Evolutionary conservation across 352 stramenopile species (phyloP).

Genomic region (Globisporangium cylindrosporum): DNA sequence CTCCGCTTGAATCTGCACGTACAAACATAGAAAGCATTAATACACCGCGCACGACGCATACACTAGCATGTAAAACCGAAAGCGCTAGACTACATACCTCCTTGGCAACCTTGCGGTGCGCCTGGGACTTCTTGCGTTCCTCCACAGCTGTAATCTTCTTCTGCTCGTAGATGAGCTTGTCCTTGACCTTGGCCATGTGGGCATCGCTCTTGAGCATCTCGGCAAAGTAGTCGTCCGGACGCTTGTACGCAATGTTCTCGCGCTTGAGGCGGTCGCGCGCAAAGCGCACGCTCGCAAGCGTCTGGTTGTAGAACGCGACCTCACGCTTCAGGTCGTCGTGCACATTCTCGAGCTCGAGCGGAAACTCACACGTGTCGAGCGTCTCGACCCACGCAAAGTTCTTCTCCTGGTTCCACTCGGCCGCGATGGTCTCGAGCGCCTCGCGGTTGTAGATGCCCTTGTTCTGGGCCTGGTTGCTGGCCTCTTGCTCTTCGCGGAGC

Average conservation of each 20-base stretch:
- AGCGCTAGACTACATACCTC: constrained; percentile 50
- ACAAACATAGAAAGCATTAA: neutral
- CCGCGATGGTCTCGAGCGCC: constrained; percentile 52
- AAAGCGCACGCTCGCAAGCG: constrained; percentile 58
- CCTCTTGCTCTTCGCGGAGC: constrained; percentile 42
- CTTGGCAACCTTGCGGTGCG: constrained; percentile 96
- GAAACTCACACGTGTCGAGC: constrained; percentile 62
- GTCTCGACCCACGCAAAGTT: constrained; percentile 75
- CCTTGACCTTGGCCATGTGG: constrained; percentile 96
- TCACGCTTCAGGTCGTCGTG: constrained; percentile 90
- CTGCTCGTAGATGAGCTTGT: constrained; percentile 99
- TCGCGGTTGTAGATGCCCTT: constrained; percentile 74
- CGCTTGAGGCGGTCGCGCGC: constrained; percentile 72
- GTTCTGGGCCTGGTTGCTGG: constrained; percentile 36
- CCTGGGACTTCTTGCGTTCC: constrained; percentile 96
- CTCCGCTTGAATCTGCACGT: constrained; percentile 53
- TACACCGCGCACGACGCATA: neutral
- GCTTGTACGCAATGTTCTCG: constrained; percentile 88
- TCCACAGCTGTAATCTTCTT: constrained; percentile 99
- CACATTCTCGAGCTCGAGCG: constrained; percentile 69
- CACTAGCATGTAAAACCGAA: neutral
- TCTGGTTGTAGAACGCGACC: constrained; percentile 97
- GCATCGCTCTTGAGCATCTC: constrained; percentile 99
- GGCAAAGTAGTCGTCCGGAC: constrained; percentile 97
- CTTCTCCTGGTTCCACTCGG: constrained; percentile 52